Base-by-base conservation (phyloP, 23 red algal species). In the Gracilaria caudata region DNA sequence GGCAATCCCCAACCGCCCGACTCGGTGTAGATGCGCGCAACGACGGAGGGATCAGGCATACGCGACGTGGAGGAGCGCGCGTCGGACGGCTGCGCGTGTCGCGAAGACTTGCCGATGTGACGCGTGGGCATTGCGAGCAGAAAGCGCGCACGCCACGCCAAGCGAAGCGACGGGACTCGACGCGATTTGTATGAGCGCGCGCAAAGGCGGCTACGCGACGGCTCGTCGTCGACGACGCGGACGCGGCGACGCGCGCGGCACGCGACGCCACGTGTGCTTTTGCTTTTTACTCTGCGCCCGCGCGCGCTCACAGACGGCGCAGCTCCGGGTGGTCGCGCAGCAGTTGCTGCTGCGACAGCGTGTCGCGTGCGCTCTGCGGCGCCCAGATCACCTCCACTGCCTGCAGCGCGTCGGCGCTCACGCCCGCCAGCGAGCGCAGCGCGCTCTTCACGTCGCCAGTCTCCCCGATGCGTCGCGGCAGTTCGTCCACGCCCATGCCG, bases 351-450 rank as follows among this genome's bases (percentile, higher is more conserved):
- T 86, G 51, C 56, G 95, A 80, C 6, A 98, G 68, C 7, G 70
- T 47, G 55, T 98, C 95, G 20, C 78, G 26, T 0, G 37, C 16
- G n/a, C 70, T 53, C 66, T 93, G 90, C 26, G 95, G 95, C 58
- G 92, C 89, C 95, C 95, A 98, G 21, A 98, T 77, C 37, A 98
- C 84, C 71, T 98, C 95, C 14, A 91, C 70, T 0, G 71, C 95
- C 87, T 98, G 95, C 56, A 98, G 53, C 17, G 30, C 61, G 11
- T 91, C 90, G 3, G 21, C 32, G 21, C 60, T 38, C 24, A 92
- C 58, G 28, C 40, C 43, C 33, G 58, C 87, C 64, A 98, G 57
- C 36, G 76, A 63, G 12, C 55, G 45, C 35, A 98, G 41, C 60
- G 95, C 70, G 29, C 35, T 13, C 10, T 79, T 30, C n/a, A 98